Evolutionary conservation across 345 rosid genomes (phyloP), one percentile per base, ranked within the genome.

Genomic region (Carallia brachiata): DNA sequence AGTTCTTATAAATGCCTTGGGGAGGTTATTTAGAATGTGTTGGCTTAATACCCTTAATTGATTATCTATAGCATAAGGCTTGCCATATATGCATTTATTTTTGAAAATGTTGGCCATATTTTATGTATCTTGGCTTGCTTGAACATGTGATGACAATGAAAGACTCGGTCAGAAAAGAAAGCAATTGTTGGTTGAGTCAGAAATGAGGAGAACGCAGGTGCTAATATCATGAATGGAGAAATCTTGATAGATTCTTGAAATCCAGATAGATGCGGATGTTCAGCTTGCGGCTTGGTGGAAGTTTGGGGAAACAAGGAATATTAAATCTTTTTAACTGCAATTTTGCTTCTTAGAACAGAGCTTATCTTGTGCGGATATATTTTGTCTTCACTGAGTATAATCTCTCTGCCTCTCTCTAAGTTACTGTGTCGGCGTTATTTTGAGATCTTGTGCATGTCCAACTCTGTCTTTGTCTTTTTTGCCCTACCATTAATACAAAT

Each of bases 391-490:
- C 50, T 12, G 17, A 40, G 62, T 62, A 17, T 39, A 12, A 39
- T 70, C 32, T 53, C 67, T 28, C 64, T 70, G 19, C 37, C 67
- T 28, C 64, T 19, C 10, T 39, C 2, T 40, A 56, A 50, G 40
- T 44, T 59, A 19, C 44, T 58, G 1, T 56, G 28, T 36, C 2
- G 40, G 37, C 48, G 52, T 70, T 48, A 36, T 34, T 34, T 61
- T 34, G 18, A 52, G 52, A 53, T 63, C 50, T 52, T 36, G 48
- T 27, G 19, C 5, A 17, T 50, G 31, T 0, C 23, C 37, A 58
- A 40, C 12, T 23, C 19, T 27, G 63, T 53, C 44, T 63, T 55
- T 28, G 4, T 18, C 31, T 36, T 7, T 19, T 36, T 36, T 36
- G 10, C 52, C 40, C 8, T 16, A 52, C 2, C 36, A 34, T 47